phyloP scores from a whole-genome alignment of 192 early-diverging fungal species.

The Coemansia sp. region DNA sequence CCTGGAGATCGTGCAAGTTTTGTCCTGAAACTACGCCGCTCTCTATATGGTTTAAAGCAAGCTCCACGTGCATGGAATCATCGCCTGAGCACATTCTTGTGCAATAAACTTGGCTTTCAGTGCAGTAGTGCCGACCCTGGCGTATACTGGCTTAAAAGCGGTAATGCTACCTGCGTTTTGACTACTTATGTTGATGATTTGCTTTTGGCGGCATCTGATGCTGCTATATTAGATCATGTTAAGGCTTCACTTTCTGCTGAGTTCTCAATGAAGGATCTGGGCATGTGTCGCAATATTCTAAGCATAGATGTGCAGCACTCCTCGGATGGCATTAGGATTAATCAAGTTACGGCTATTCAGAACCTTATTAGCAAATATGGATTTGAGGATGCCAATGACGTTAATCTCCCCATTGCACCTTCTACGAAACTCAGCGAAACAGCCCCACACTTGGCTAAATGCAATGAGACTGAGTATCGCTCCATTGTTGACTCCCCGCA shows the following conservation, averaged over 20 bases:
- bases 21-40: neutral
- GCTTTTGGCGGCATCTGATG: constrained; percentile 12
- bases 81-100: neutral
- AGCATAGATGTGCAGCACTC: neutral
- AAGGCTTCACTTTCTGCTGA: neutral
- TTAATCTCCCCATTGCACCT: neutral
- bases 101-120: constrained; percentile 2
- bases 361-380: neutral
- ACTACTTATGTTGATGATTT: constrained; percentile 22
- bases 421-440: neutral
- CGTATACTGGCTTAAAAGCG: neutral
- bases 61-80: constrained; percentile 16
- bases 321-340: neutral
- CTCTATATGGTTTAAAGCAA: constrained; percentile 21
- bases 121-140: neutral
- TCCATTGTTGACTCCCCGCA: neutral
- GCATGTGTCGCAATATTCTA: neutral
- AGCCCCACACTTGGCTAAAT: neutral
- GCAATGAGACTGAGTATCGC: neutral
- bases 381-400: constrained; percentile 1
- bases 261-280: constrained; percentile 11
- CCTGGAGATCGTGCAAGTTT: neutral
- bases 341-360: constrained; percentile 3
- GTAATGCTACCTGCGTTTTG: neutral
- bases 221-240: neutral